Evolutionary conservation across 805 yeast genomes (phyloP).

Genomic region (Ogataea pini): DNA sequence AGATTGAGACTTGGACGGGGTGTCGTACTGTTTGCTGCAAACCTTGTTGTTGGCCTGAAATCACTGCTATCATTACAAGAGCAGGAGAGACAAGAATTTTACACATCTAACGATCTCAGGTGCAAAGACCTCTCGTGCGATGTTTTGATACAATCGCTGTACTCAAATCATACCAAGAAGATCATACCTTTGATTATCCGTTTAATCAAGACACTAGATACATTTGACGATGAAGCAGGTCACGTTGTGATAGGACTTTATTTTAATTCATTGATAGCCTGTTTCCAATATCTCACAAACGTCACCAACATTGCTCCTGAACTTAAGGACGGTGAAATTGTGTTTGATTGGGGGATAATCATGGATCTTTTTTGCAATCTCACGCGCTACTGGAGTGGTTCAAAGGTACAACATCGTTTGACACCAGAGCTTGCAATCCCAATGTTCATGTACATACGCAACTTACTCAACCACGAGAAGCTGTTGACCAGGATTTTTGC

Average conservation of each 20-base stretch:
- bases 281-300: conserved; percentile 23
- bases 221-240: not conserved
- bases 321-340: conserved; percentile 2
- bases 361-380: conserved; percentile 10
- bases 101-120: conserved; percentile 12
- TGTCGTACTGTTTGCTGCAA: conserved; percentile 25
- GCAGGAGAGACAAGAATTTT: conserved; percentile 13
- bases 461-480: conserved; percentile 15
- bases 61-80: conserved; percentile 12
- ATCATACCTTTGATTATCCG: conserved; percentile 16
- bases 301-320: conserved; percentile 14
- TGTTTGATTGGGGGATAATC: conserved; percentile 8
- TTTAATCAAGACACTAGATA: conserved; percentile 9
- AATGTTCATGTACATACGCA: conserved; percentile 15
- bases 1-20: conserved; percentile 25
- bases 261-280: conserved; percentile 12
- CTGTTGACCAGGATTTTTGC: conserved; percentile 12
- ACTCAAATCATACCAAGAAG: conserved; percentile 14
- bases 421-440: conserved; percentile 11
- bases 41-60: conserved; percentile 25
- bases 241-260: conserved; percentile 5
- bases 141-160: conserved; percentile 16
- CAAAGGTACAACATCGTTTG: not conserved
- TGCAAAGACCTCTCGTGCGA: conserved; percentile 16
- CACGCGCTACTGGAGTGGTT: conserved; percentile 1